Conservation (phyloP, 768 basidiomycete species). For the Phylloporus sp. region DNA sequence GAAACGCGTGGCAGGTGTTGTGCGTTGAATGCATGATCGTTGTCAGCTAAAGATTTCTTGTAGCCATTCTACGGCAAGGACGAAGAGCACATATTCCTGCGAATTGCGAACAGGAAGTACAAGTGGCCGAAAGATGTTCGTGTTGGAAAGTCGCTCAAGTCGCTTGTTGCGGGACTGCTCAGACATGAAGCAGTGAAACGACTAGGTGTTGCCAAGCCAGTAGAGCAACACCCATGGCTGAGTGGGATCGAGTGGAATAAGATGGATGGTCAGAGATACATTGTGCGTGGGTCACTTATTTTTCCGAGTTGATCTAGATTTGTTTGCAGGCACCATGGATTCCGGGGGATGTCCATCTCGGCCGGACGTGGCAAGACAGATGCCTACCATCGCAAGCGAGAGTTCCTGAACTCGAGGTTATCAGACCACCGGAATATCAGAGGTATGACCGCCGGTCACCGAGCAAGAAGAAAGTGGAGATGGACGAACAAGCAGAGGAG, state of each 20-base stretch:
- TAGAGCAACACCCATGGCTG: constrained; percentile 46
- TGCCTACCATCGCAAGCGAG: constrained; percentile 34
- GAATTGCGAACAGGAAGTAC: constrained; percentile 28
- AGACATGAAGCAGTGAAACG: constrained; percentile 34
- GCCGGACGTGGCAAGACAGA: constrained; percentile 36
- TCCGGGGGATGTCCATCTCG: constrained; percentile 27
- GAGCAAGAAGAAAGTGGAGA: neutral
- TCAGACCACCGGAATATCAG: constrained; percentile 32
- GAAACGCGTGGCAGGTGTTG: constrained; percentile 29
- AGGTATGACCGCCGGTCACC: constrained; percentile 37
- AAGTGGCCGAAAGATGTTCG: constrained; percentile 37
- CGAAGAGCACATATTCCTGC: constrained; percentile 26
- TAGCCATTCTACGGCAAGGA: constrained; percentile 28
- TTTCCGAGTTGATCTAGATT: neutral
- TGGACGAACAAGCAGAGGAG: neutral
- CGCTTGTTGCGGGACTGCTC: constrained; percentile 42
- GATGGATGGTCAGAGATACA: constrained; percentile 40
- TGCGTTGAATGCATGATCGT: neutral
- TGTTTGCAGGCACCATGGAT: constrained; percentile 41
- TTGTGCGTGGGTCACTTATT: constrained; percentile 33
- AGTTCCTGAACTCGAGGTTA: constrained; percentile 40
- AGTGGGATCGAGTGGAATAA: constrained; percentile 44
- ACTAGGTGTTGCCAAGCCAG: constrained; percentile 35
- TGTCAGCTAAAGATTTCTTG: neutral
- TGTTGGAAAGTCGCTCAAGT: constrained; percentile 40